Percentiles rank a stretch among this genome's conserved stretches.
These are phyloP conservation scores for Yamadazyma conglobata DNA, from an alignment of 1,139 yeast genomes.

Conservation along the genomic window DNA sequence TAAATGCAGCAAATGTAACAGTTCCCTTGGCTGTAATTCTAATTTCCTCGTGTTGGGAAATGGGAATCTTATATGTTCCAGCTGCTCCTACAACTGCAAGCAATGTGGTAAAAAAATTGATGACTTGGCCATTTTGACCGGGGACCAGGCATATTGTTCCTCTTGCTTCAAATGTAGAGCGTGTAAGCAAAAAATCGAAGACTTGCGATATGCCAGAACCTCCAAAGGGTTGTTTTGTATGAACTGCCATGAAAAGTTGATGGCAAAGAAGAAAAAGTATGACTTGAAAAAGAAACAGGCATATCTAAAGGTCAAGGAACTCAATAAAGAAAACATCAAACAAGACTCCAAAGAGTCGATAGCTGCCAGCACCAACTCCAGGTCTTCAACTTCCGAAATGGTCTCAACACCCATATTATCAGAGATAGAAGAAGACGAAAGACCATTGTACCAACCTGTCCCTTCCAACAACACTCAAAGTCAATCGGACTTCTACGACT, in stretches of 20 bases:
- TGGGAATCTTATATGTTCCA: constrained; percentile 86
- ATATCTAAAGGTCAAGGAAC: constrained; percentile 4
- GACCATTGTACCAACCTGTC: constrained; percentile 14
- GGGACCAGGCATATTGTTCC: constrained; percentile 93
- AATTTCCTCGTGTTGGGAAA: constrained; percentile 89
- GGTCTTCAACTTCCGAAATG: constrained; percentile 5
- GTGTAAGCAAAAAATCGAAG: constrained; percentile 85
- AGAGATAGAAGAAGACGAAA: constrained; percentile 13
- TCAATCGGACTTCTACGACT: constrained; percentile 16
- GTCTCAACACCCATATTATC: constrained; percentile 3
- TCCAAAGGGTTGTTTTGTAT: constrained; percentile 92
- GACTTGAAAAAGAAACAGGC: constrained; percentile 43
- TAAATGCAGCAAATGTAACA: constrained; percentile 78
- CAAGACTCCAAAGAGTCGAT: constrained; percentile 25
- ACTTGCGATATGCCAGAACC: constrained; percentile 87
- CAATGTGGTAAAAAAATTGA: constrained; percentile 88
- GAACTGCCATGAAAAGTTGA: constrained; percentile 82
- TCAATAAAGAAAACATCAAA: constrained; percentile 6
- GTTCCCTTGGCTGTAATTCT: constrained; percentile 78
- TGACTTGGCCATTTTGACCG: constrained; percentile 93
- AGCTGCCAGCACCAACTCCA: constrained; percentile 28
- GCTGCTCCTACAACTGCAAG: constrained; percentile 86
- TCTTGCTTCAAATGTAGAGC: constrained; percentile 87
- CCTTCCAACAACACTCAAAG: constrained; percentile 7
- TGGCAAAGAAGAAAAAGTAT: constrained; percentile 62